Evolutionary conservation across 108 stramenopile genomes (phyloP).

Genomic region (Chaetoceros muelleri): DNA sequence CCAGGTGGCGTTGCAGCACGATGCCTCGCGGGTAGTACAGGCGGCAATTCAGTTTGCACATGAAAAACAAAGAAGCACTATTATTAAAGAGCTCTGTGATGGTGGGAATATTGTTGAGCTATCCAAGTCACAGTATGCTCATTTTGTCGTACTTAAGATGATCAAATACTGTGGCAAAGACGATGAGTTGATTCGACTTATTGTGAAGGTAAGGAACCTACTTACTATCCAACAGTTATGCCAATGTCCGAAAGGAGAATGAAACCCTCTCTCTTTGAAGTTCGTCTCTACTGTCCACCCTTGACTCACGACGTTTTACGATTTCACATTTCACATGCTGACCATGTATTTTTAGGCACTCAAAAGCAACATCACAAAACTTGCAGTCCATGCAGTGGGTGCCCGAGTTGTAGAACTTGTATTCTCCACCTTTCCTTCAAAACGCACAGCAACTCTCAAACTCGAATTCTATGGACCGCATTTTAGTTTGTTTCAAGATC

Average conservation of each 20-base stretch:
- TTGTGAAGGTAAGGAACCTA: conserved; percentile 57
- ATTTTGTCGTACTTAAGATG: conserved; percentile 83
- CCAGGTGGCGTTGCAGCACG: conserved; percentile 85
- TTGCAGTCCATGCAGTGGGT: conserved; percentile 83
- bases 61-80: conserved; percentile 33
- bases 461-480: conserved; percentile 88
- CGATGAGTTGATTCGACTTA: conserved; percentile 41
- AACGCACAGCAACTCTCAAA: conserved; percentile 46
- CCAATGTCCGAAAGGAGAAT: too few species aligned
- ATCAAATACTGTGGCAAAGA: conserved; percentile 74
- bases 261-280: too few species aligned
- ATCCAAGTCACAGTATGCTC: conserved; percentile 84
- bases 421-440: conserved; percentile 63
- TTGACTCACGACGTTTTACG: too few species aligned
- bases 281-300: not conserved
- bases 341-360: conserved; percentile 26
- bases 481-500: conserved; percentile 58
- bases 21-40: conserved; percentile 85
- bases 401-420: conserved; percentile 75
- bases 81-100: conserved; percentile 49
- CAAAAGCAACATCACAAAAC: conserved; percentile 67
- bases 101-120: conserved; percentile 52
- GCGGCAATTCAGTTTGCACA: conserved; percentile 79
- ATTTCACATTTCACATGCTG: not conserved
- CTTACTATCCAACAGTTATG: not conserved